These are phyloP conservation scores for Trypanosomatidae sp. DNA, from an alignment of 208 protist genomes.

Conservation along the genomic window DNA sequence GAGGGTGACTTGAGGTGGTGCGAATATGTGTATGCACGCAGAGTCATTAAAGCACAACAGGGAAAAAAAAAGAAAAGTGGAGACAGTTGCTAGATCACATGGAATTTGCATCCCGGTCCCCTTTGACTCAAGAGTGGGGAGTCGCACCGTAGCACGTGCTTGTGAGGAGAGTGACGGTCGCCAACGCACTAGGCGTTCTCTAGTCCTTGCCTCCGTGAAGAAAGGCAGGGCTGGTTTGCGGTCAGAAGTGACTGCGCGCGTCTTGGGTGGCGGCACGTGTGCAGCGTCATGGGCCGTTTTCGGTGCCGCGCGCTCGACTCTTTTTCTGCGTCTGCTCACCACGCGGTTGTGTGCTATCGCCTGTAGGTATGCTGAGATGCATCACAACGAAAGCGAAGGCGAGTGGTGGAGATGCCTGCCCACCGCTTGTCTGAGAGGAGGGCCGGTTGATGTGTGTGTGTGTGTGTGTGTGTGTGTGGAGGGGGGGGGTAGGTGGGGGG, in stretches of 20 bases:
- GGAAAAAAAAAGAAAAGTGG: background rate
- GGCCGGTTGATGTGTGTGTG: background rate
- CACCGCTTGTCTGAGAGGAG: background rate
- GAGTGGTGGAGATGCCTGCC: background rate
- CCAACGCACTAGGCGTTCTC: background rate
- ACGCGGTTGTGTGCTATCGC: background rate
- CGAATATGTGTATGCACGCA: background rate
- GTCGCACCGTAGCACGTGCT: background rate
- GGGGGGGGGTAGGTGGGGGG: background rate
- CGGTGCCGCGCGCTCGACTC: background rate
- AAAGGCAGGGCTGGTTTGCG: background rate
- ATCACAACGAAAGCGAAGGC: background rate
- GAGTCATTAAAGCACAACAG: constrained; percentile 5
- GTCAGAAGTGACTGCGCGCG: background rate
- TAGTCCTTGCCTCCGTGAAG: background rate
- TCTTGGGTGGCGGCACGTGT: background rate
- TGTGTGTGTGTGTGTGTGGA: too few species aligned
- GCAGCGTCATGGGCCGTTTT: background rate
- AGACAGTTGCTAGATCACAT: background rate
- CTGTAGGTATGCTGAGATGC: background rate
- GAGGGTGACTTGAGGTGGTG: background rate
- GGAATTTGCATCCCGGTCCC: background rate
- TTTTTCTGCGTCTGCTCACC: background rate
- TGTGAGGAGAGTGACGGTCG: background rate
- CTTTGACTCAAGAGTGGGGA: background rate